Evolutionary conservation across 2,329 filamentous ascomycete species (phyloP).

Genomic region (Blastomyces percursus): DNA sequence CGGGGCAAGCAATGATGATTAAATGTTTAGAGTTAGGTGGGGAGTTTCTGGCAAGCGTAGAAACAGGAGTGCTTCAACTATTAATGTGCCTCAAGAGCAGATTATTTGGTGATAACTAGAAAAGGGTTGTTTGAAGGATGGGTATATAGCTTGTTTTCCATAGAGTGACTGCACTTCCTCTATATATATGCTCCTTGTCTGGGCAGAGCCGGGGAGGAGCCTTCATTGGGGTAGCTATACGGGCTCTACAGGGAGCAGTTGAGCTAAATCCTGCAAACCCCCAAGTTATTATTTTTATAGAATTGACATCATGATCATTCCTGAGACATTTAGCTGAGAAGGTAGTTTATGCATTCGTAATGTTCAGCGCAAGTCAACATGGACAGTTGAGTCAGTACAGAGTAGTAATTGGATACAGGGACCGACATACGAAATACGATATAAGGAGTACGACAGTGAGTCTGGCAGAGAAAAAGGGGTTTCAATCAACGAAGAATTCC

Average conservation of each 20-base stretch:
- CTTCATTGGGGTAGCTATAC: neutral
- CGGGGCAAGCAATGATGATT: neutral
- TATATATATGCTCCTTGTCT: neutral
- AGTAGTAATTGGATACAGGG: too few relatives aligned
- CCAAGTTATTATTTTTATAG: too few relatives aligned
- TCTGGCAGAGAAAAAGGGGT: too few relatives aligned
- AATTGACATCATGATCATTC: neutral
- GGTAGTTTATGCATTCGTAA: neutral
- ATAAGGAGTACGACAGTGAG: neutral
- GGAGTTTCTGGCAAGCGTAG: neutral
- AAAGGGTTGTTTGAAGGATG: neutral
- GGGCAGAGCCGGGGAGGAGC: neutral
- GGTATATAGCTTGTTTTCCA: neutral
- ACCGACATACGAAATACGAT: neutral
- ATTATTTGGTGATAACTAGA: neutral
- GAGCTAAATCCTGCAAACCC: neutral
- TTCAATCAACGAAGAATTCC: too few relatives aligned
- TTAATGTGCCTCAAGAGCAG: neutral
- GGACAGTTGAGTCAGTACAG: neutral
- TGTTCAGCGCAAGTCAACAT: neutral
- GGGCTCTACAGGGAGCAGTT: too few relatives aligned
- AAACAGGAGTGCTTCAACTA: neutral
- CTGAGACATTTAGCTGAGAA: neutral
- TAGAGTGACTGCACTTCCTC: too few relatives aligned
- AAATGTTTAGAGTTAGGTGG: too few relatives aligned